These are phyloP conservation scores for Malus hybrid DNA, from an alignment of 331 rosid genomes.

Conservation along the genomic window DNA sequence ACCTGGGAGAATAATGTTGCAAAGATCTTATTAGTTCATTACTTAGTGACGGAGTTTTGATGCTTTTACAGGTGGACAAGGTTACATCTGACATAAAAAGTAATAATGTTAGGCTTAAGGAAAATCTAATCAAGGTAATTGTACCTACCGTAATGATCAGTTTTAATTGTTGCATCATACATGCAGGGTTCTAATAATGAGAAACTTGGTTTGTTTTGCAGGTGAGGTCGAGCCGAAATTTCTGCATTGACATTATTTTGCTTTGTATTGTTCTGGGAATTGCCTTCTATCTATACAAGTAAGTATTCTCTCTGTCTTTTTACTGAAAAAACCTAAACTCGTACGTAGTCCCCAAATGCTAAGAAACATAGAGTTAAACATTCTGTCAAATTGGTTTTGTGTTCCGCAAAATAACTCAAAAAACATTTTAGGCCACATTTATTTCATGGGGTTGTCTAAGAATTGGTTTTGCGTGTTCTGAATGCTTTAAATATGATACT, in stretches of 20 bases:
- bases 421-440: neutral
- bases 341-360: neutral
- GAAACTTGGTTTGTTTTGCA: slow-evolving; percentile 24
- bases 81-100: slow-evolving; percentile 51
- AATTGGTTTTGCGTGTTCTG: neutral
- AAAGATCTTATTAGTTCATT: slow-evolving; percentile 5
- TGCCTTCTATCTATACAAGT: slow-evolving; percentile 61
- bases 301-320: slow-evolving; percentile 15
- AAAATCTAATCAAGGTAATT: slow-evolving; percentile 59
- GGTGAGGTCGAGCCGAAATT: slow-evolving; percentile 86
- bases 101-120: slow-evolving; percentile 67
- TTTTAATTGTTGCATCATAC: neutral
- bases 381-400: neutral
- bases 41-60: neutral
- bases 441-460: neutral
- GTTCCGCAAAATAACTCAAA: neutral
- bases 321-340: neutral
- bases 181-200: neutral
- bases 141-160: neutral
- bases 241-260: slow-evolving; percentile 76
- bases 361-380: neutral
- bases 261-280: slow-evolving; percentile 77
- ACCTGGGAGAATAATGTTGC: neutral
- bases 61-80: slow-evolving; percentile 55
- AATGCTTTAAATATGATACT: neutral